Percentiles rank a stretch among this genome's conserved stretches.
phyloP scores from a whole-genome alignment of 1,139 yeast genomes.

The Saccharomyces hybrid region DNA sequence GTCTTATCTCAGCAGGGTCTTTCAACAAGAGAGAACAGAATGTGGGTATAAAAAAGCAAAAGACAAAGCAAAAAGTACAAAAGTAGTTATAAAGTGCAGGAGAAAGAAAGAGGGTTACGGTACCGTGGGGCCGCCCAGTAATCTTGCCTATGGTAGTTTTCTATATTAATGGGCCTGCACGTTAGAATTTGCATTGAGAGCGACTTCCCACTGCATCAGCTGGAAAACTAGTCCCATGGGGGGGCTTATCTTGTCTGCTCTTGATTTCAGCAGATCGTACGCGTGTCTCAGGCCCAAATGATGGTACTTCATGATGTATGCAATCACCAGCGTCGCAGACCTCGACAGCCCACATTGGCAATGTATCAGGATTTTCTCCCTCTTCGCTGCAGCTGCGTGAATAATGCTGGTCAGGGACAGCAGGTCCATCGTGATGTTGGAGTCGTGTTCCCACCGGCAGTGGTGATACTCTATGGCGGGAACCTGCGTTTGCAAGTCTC shows the following conservation, averaged over 20 bases:
- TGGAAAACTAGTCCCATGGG: constrained; percentile 83
- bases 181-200: background rate
- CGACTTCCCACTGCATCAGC: constrained; percentile 65
- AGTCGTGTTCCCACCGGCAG: background rate
- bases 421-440: background rate
- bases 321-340: constrained; percentile 80
- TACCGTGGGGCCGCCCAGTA: no score
- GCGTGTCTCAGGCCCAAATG: constrained; percentile 66
- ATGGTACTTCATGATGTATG: constrained; percentile 64
- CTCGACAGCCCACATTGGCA: constrained; percentile 92
- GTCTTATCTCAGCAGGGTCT: no score
- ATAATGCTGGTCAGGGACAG: constrained; percentile 44
- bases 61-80: no score
- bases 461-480: background rate
- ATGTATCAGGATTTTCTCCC: constrained; percentile 59
- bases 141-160: background rate
- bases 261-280: constrained; percentile 52
- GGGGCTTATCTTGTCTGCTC: constrained; percentile 76
- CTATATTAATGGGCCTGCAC: background rate
- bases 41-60: no score
- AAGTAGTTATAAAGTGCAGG: no score
- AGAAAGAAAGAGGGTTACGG: no score
- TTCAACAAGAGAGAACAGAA: no score
- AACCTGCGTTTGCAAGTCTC: background rate
- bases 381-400: constrained; percentile 29